Evolutionary conservation across 352 stramenopile species (phyloP).

Genomic region (Pythium utonaiense): DNA sequence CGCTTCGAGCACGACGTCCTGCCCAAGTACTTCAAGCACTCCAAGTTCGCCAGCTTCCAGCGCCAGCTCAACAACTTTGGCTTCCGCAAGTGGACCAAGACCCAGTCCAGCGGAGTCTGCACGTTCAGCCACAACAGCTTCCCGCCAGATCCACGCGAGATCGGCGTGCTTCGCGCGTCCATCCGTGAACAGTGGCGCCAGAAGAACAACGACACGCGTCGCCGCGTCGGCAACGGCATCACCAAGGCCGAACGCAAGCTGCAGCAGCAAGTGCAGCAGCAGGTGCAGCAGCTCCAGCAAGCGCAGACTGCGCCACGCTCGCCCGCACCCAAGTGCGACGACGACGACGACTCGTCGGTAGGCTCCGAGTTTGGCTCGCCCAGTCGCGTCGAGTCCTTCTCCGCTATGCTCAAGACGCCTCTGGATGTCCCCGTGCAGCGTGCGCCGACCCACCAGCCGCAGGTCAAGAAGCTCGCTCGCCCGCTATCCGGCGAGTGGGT

Average conservation of each 20-base stretch:
- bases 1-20: slow-evolving; percentile 88
- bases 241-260: slow-evolving; percentile 42
- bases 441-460: slow-evolving; percentile 42
- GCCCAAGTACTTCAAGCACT: slow-evolving; percentile 93
- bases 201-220: slow-evolving; percentile 45
- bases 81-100: slow-evolving; percentile 87
- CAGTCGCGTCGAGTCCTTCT: slow-evolving; percentile 31
- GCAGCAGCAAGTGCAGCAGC: slow-evolving; percentile 26
- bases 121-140: slow-evolving; percentile 86
- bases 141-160: slow-evolving; percentile 46
- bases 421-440: slow-evolving; percentile 20
- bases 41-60: slow-evolving; percentile 91
- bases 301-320: not conserved
- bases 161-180: slow-evolving; percentile 34
- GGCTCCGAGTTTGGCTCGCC: slow-evolving; percentile 13
- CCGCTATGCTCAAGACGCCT: slow-evolving; percentile 40
- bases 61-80: slow-evolving; percentile 93
- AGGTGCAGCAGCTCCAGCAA: slow-evolving; percentile 13
- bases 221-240: slow-evolving; percentile 46
- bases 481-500: slow-evolving; percentile 25
- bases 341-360: not conserved
- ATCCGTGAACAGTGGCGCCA: slow-evolving; percentile 72
- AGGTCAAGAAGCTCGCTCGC: slow-evolving; percentile 52
- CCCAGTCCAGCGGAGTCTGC: slow-evolving; percentile 71
- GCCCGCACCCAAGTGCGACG: not conserved